Evolutionary conservation across 768 basidiomycete species (phyloP), one percentile per base, ranked within the genome.

Genomic region (Lactarius hatsudake): DNA sequence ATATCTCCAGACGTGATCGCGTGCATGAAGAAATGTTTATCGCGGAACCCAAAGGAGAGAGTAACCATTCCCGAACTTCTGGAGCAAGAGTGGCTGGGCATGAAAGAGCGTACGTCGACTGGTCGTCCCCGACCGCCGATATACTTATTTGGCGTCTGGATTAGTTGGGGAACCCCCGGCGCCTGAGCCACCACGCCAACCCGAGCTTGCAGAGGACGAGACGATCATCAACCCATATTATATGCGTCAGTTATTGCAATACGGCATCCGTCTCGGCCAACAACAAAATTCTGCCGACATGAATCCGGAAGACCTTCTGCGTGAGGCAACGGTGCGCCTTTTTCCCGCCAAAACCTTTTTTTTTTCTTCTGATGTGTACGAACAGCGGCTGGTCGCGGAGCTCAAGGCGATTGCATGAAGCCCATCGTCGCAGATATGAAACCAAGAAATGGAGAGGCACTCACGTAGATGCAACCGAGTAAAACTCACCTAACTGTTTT

Each of bases 61-160:
- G 86, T 89, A 71, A 89, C 92, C 6, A 98, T 98, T 68, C 93
- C 93, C 2, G 87, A 95, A 73, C 78, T 99, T 73, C 75, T 98
- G 72, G 84, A 86, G 59, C 87, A 95, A 72, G 86, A 86, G 64
- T 96, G 95, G 89, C 74, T 95, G 62, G 81, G 82, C 13, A 83
- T 86, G 83, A 82, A 80, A 66, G 85, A 86, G 74, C 77, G 86
- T 86, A 66, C 73, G 81, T 79, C 61, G 10, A 23, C 36, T 34
- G 38, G 55, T 66, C 3, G 3, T 30, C 28, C 28, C 38, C 18
- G n/a, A 61, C 18, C 40, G 55, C 20, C 40, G 45, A 58, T 36
- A 48, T 12, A 42, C 56, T 72, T 55, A 57, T 53, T 26, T 59
- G 63, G 38, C 30, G 57, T 38, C n/a, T 30, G 3, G 30, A 54